phyloP scores from a whole-genome alignment of 208 protist genomes.

The Wallacemonas sp. region DNA sequence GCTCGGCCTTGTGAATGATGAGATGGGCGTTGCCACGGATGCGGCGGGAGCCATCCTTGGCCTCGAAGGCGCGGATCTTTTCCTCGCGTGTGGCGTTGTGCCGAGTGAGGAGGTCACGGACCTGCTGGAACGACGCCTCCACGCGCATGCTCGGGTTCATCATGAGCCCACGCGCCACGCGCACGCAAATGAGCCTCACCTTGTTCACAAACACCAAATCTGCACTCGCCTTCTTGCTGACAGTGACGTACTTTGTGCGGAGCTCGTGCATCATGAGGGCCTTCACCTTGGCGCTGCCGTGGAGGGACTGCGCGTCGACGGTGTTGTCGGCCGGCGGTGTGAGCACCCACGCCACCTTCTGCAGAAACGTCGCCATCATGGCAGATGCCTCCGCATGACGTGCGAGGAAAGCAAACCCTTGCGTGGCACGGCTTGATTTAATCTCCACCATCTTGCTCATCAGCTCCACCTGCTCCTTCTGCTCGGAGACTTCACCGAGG shows the following conservation, averaged over 20 bases:
- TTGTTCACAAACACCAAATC: conserved; percentile 88
- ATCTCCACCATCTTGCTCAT: conserved; percentile 92
- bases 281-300: conserved; percentile 66
- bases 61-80: conserved; percentile 84
- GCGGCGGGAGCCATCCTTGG: conserved; percentile 84
- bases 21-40: conserved; percentile 80
- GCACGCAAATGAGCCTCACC: conserved; percentile 75
- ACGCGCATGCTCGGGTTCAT: conserved; percentile 82
- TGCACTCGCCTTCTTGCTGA: conserved; percentile 66
- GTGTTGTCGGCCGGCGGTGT: conserved; percentile 60
- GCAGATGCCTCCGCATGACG: conserved; percentile 63
- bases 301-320: conserved; percentile 31
- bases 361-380: conserved; percentile 78
- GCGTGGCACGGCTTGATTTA: conserved; percentile 80
- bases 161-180: conserved; percentile 84
- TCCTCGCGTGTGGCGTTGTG: conserved; percentile 81
- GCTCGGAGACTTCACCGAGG: conserved; percentile 81
- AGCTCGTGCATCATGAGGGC: conserved; percentile 70
- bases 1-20: conserved; percentile 52
- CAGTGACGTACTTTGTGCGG: conserved; percentile 71
- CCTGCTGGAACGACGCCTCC: conserved; percentile 61
- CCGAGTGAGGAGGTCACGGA: conserved; percentile 55
- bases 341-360: conserved; percentile 84
- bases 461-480: conserved; percentile 91
- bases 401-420: conserved; percentile 86